phyloP scores from a whole-genome alignment of 257 asterid genomes.

The Ligustrum vulgare region DNA sequence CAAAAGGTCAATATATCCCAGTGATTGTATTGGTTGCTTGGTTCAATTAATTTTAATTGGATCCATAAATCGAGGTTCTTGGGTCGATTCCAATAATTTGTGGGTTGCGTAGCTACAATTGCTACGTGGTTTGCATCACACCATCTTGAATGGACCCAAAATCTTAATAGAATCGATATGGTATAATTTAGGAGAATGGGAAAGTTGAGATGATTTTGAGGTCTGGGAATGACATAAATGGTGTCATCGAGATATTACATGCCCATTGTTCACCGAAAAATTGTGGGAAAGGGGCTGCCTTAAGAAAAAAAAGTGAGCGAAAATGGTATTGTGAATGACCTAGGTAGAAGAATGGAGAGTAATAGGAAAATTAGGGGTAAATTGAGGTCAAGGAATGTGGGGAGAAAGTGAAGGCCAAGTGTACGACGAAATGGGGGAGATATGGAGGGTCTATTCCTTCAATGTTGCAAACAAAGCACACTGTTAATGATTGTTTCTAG shows the following conservation, averaged over 20 bases:
- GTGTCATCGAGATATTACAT: slow-evolving; percentile 23
- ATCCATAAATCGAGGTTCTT: no score
- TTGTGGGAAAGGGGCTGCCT: slow-evolving; percentile 11
- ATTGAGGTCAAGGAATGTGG: background rate
- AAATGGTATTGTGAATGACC: slow-evolving; percentile 23
- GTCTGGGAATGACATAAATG: slow-evolving; percentile 25
- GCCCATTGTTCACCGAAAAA: slow-evolving; percentile 14
- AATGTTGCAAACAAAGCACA: slow-evolving; percentile 65
- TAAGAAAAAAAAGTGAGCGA: slow-evolving; percentile 19
- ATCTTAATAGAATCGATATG: slow-evolving; percentile 20
- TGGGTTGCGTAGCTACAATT: no score
- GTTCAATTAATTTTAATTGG: no score
- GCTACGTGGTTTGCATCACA: no score
- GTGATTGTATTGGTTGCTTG: no score
- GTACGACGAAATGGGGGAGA: slow-evolving; percentile 84
- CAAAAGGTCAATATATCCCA: no score
- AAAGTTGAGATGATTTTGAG: slow-evolving; percentile 23
- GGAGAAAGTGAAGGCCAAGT: slow-evolving; percentile 43
- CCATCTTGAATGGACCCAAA: no score
- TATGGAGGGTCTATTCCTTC: slow-evolving; percentile 82
- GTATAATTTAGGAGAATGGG: slow-evolving; percentile 21
- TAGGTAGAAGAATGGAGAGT: slow-evolving; percentile 15
- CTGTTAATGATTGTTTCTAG: slow-evolving; percentile 25
- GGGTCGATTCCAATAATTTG: no score
- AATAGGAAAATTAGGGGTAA: slow-evolving; percentile 12